A percentile compares a stretch with the other conserved stretches of the same genome.
phyloP scores from a whole-genome alignment of 2,329 filamentous ascomycete species.

The Xylaria multiplex region DNA sequence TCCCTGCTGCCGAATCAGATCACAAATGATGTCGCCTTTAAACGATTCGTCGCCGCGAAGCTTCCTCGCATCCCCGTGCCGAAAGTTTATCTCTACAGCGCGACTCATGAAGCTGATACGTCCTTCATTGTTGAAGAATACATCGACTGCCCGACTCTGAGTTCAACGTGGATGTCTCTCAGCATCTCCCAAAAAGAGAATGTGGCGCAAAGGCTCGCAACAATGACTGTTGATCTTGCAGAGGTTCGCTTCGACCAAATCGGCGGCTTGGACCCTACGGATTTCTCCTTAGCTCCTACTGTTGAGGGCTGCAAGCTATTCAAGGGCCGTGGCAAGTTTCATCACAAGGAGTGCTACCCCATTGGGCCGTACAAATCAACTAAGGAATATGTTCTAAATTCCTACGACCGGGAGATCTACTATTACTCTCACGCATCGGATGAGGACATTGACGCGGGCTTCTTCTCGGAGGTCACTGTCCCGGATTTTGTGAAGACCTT shows the following conservation, averaged over 20 bases:
- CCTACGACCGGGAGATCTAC: constrained; percentile 32
- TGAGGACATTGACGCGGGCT: constrained; percentile 21
- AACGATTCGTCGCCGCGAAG: constrained; percentile 23
- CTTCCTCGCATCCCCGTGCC: constrained; percentile 32
- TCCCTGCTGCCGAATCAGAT: constrained; percentile 23
- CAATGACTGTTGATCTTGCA: constrained; percentile 21
- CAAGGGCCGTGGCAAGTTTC: constrained; percentile 28
- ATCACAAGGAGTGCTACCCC: constrained; percentile 26
- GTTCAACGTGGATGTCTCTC: constrained; percentile 28
- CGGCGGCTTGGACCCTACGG: constrained; percentile 20
- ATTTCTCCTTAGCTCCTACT: constrained; percentile 18
- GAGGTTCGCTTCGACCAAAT: constrained; percentile 28
- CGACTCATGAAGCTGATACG: constrained; percentile 3
- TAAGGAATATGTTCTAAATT: constrained; percentile 32
- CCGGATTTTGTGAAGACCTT: constrained; percentile 1
- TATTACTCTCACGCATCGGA: constrained; percentile 13
- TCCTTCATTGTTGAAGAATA: constrained; percentile 29
- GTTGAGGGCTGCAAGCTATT: constrained; percentile 30
- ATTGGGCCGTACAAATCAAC: constrained; percentile 30
- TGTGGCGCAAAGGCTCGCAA: constrained; percentile 18
- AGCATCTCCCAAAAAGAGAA: constrained; percentile 3
- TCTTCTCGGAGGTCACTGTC: constrained; percentile 1
- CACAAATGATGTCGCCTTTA: constrained; percentile 32
- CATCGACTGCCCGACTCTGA: constrained; percentile 17
- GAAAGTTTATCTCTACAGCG: constrained; percentile 18